phyloP scores from a whole-genome alignment of 345 rosid genomes.

The Excoecaria agallocha region DNA sequence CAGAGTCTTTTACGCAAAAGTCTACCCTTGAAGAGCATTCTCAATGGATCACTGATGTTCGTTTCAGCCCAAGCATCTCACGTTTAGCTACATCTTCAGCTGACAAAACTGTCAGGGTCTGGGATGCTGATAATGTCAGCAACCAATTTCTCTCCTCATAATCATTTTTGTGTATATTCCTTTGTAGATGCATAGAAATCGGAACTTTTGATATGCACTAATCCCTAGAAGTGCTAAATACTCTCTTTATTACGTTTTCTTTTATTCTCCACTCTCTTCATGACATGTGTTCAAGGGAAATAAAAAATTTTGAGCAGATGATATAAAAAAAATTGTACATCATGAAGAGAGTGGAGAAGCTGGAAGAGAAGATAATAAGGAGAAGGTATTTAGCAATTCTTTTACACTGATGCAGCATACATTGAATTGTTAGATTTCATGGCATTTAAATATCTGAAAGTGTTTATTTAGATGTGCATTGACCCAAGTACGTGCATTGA shows the following conservation, averaged over 20 bases:
- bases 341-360: no score
- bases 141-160: not conserved
- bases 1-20: constrained; percentile 44
- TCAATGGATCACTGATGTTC: constrained; percentile 60
- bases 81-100: constrained; percentile 66
- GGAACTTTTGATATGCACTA: not conserved
- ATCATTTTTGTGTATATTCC: not conserved
- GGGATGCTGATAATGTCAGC: constrained; percentile 66
- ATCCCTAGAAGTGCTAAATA: not conserved
- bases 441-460: not conserved
- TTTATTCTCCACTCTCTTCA: no score
- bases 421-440: not conserved
- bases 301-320: no score
- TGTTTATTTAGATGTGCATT: not conserved
- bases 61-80: constrained; percentile 61
- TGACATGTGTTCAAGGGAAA: no score
- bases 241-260: no score
- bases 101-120: constrained; percentile 66
- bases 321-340: no score
- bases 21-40: constrained; percentile 61
- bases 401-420: not conserved
- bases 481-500: no score
- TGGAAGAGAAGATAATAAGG: no score
- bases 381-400: no score
- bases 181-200: not conserved